Evolutionary conservation across 1,284 basidiomycete genomes (phyloP), one percentile per base, ranked within the genome.

Genomic region (Athelia sp.): DNA sequence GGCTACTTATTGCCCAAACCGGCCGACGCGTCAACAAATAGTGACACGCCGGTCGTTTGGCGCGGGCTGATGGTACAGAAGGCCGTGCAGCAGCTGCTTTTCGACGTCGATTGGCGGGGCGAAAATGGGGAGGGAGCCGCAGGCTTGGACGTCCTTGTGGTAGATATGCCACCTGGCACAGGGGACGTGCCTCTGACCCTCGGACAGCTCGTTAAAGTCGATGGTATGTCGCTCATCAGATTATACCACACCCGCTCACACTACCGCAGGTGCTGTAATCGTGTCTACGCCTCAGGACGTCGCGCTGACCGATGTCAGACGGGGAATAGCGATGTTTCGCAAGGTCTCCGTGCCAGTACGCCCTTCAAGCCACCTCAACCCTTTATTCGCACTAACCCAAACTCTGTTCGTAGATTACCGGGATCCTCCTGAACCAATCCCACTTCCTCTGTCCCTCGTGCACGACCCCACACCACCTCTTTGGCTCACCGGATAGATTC

Each of bases 41-140:
- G 76, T 32, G 89, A 94, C 59, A 83, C 83, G 0, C 84, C 93
- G 0, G 79, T 98, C 17, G 93, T 96, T 21, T 99, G 96, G 96
- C 79, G 96, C 34, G 96, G 96, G 1, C 81, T 98, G 45, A 98
- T 99, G 96, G 97, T 99, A 1, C 95, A 97, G 72, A 99, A 99
- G 64, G 95, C 96, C 21, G 93, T 96, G 0, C 96, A 98, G 66
- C 93, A 99, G 64, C 75, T 99, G 0, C 76, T 98, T 0, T 98
- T 99, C 62, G 94, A 98, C 58, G 93, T 98, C 2, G 96, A 98
- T 64, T 99, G 97, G 96, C 69, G 75, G 22, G 70, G 65, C 2
- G 58, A 58, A 13, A 65, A 60, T 4, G 68, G 68, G 9, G 62
- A 58, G 23, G 26, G 26, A 29, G 26, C 6, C 6, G 59, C 68